Conservation (phyloP, 306 rosid species). For the Inga laurina region DNA sequence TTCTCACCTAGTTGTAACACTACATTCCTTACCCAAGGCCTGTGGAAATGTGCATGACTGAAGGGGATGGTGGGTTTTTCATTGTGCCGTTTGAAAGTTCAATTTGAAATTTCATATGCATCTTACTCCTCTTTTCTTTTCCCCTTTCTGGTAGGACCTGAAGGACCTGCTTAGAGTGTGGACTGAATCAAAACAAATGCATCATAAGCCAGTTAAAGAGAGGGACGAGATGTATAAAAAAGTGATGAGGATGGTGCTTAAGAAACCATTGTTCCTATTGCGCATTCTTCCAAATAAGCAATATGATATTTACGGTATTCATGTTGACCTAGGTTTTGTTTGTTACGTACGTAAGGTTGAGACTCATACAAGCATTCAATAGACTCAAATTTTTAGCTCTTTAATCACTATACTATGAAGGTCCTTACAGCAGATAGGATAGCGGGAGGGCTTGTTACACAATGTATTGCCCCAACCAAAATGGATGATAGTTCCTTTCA, state of each 20-base stretch:
- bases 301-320: constrained; percentile 49
- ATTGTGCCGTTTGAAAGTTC: not conserved
- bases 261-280: constrained; percentile 29
- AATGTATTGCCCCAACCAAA: constrained; percentile 48
- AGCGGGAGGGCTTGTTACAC: constrained; percentile 40
- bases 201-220: constrained; percentile 10
- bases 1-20: constrained; percentile 41
- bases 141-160: constrained; percentile 26
- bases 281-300: constrained; percentile 53
- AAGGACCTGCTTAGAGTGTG: not conserved
- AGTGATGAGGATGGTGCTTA: not conserved
- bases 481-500: constrained; percentile 47
- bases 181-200: constrained; percentile 10
- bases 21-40: not conserved
- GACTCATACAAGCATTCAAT: not conserved
- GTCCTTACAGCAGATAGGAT: constrained; percentile 32
- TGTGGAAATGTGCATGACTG: constrained; percentile 21
- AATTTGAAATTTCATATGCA: not conserved
- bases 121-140: not conserved
- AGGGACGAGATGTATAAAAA: constrained; percentile 32
- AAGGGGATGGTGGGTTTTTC: constrained; percentile 48
- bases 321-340: not conserved
- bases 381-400: not conserved
- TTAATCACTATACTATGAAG: constrained; percentile 17
- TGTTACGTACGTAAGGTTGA: not conserved